Conservation (phyloP, 495 filamentous ascomycete genomes). For the Hyphodiscus hymeniophilus region DNA sequence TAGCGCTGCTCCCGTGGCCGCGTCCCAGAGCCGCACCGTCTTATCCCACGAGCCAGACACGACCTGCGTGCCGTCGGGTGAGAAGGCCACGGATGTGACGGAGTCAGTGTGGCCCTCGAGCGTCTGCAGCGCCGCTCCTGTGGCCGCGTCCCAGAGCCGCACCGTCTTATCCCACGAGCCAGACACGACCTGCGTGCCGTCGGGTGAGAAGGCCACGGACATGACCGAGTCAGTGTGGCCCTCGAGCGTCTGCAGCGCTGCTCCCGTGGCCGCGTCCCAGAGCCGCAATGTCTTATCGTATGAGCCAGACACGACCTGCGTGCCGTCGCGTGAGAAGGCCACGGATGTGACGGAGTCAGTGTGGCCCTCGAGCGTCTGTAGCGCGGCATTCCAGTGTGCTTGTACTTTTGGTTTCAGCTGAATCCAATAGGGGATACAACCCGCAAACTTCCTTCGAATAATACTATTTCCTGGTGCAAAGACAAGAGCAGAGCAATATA, state of each 20-base stretch:
- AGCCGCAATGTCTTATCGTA: constrained; percentile 1
- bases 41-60: not conserved
- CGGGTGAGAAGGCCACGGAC: constrained; percentile 6
- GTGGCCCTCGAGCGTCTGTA: constrained; percentile 7
- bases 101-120: constrained; percentile 8
- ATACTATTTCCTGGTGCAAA: not conserved
- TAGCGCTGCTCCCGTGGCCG: not conserved
- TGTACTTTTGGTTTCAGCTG: not conserved
- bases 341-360: not conserved
- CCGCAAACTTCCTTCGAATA: not conserved
- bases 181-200: constrained; percentile 11
- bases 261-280: constrained; percentile 3
- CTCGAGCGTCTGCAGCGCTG: too few relatives aligned
- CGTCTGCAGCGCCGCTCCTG: too few relatives aligned
- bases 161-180: constrained; percentile 1
- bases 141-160: constrained; percentile 18
- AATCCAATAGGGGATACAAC: not conserved
- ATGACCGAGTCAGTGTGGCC: constrained; percentile 15
- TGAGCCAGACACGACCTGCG: not conserved
- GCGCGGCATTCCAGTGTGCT: not conserved
- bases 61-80: constrained; percentile 5
- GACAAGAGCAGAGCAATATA: constrained; percentile 17
- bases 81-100: constrained; percentile 1
- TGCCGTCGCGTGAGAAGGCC: constrained; percentile 4
- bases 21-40: not conserved